These are phyloP conservation scores for Thraustochytrium sp. DNA, from an alignment of 352 stramenopile species.

Conservation along the genomic window DNA sequence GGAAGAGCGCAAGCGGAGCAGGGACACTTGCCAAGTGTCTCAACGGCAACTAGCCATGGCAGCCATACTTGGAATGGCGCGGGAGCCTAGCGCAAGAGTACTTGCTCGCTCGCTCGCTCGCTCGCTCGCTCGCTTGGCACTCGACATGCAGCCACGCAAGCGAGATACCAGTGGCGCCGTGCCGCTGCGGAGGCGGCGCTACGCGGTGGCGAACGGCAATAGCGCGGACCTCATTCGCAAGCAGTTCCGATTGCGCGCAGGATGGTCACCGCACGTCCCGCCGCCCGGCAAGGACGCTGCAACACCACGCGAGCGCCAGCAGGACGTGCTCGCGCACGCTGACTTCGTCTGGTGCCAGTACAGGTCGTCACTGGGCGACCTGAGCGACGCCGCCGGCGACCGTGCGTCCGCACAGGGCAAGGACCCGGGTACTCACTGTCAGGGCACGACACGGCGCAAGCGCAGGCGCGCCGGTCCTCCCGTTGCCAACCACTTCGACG, in stretches of 20 bases:
- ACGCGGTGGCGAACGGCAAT: conserved; percentile 30
- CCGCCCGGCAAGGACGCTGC: background rate
- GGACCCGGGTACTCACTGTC: background rate
- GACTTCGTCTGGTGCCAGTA: conserved; percentile 44
- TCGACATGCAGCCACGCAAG: too few species aligned
- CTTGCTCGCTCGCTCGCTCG: too few species aligned
- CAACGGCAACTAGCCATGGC: too few species aligned
- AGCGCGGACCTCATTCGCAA: conserved; percentile 21
- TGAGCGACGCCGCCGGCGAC: background rate
- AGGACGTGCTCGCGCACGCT: background rate
- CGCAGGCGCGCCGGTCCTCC: background rate
- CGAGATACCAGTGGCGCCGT: too few species aligned
- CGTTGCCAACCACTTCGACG: conserved; percentile 33
- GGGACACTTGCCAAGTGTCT: too few species aligned
- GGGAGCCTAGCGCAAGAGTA: too few species aligned
- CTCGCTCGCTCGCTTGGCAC: too few species aligned
- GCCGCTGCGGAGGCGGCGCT: too few species aligned
- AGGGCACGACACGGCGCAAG: background rate
- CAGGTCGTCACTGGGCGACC: background rate
- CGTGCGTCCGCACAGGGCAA: background rate
- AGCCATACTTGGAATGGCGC: too few species aligned
- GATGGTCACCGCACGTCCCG: background rate
- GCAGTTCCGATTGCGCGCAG: conserved; percentile 4
- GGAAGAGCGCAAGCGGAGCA: background rate
- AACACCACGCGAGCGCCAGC: background rate